Conservation (phyloP, 768 basidiomycete genomes). For the Pseudohyphozyma bogoriensis region DNA sequence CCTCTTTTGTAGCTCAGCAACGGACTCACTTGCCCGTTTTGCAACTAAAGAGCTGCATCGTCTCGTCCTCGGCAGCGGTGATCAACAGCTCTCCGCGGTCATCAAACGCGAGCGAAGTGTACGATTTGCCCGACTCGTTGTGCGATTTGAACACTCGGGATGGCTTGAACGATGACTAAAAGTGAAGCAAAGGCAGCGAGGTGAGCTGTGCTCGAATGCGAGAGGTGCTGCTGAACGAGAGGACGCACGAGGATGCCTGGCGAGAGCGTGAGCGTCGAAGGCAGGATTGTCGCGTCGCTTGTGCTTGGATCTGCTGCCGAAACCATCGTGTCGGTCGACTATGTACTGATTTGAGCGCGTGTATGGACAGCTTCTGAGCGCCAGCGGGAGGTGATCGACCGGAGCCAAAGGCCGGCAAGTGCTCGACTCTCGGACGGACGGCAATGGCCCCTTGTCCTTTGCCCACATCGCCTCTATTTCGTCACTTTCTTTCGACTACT, state of each 20-base stretch:
- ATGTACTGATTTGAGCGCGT: too few relatives aligned
- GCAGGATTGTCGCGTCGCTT: neutral
- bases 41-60: slow-evolving; percentile 76
- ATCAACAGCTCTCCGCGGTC: slow-evolving; percentile 77
- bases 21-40: slow-evolving; percentile 83
- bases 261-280: slow-evolving; percentile 3
- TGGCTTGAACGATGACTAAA: slow-evolving; percentile 51
- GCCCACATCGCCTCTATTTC: too few relatives aligned
- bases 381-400: too few relatives aligned
- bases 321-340: too few relatives aligned
- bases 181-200: neutral
- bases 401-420: too few relatives aligned
- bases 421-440: too few relatives aligned
- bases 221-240: neutral
- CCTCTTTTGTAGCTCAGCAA: neutral
- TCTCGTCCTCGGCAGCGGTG: slow-evolving; percentile 85
- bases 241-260: slow-evolving; percentile 15
- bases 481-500: too few relatives aligned
- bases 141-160: slow-evolving; percentile 78
- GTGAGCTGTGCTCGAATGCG: neutral
- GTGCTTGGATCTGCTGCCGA: too few relatives aligned
- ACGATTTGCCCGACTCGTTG: slow-evolving; percentile 53
- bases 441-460: too few relatives aligned
- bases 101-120: slow-evolving; percentile 83
- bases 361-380: neutral